Base-by-base conservation (phyloP, 192 early-diverging fungal genomes). In the Mycoemilia scoparia region DNA sequence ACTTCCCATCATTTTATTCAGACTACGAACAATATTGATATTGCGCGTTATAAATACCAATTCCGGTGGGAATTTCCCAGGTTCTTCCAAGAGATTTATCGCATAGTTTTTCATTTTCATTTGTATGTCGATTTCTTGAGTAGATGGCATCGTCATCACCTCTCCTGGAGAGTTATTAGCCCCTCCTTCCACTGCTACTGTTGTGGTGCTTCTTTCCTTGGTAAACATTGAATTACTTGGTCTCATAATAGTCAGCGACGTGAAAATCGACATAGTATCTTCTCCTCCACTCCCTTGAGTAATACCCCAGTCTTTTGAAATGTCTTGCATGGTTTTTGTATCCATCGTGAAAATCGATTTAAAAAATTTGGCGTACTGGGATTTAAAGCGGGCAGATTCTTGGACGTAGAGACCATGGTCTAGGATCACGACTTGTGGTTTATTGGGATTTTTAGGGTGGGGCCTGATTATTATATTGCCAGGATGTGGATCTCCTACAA, bases 351-450 rank as follows among this genome's bases (percentile, higher is more conserved):
- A 82, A 0, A 91, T 60, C 0, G 79, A 65, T 41, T 79, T 77
- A 87, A 87, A 96, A 36, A 96, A 70, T 32, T 68, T 47, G 14
- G 82, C 77, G 36, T 91, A 90, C 41, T 89, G 70, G 29, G 66
- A 44, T 9, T 67, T 63, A 51, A 96, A 89, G 20, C 40, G 36
- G 12, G 51, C 56, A 12, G 67, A 72, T 45, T 77, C 78, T 37
- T 75, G 64, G 18, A 90, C 71, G 41, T 89, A 96, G 11, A 96
- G 70, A 3, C 90, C 90, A 52, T 96, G 90, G 33, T 96, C 90
- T 30, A 96, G 60, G 5, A 96, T 51, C 4, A 88, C 77, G 14
- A 84, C 49, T 59, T 84, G 79, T 18, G 65, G 66, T 20, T 49
- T 40, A 3, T 13, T 19, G 12, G 15, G 16, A 18, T 70, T 46